These are phyloP conservation scores for Pichia ethanolica DNA, from an alignment of 805 yeast species.

Conservation along the genomic window DNA sequence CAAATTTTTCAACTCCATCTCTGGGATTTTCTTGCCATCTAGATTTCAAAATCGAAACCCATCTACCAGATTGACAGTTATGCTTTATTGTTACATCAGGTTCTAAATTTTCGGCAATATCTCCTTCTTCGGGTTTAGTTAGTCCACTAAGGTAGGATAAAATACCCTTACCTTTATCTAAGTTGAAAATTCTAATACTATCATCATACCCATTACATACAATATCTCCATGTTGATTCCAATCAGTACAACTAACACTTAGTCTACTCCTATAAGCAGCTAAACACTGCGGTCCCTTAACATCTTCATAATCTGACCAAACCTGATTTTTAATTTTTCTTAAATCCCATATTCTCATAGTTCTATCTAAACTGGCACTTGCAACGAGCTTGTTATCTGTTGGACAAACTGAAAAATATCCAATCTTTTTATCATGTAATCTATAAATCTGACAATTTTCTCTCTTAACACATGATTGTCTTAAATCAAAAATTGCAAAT, in stretches of 20 bases:
- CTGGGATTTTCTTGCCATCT: constrained; percentile 72
- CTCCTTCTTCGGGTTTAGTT: constrained; percentile 17
- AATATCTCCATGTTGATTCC: constrained; percentile 60
- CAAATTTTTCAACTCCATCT: constrained; percentile 74
- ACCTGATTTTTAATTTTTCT: constrained; percentile 41
- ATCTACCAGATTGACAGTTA: constrained; percentile 93
- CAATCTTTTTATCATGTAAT: constrained; percentile 85
- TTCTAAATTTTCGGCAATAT: constrained; percentile 35
- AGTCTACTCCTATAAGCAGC: constrained; percentile 68
- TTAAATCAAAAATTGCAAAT: constrained; percentile 64
- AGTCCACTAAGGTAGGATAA: constrained; percentile 13
- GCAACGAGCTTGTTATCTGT: constrained; percentile 56
- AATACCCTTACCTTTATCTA: constrained; percentile 27
- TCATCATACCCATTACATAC: constrained; percentile 95
- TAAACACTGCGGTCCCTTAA: constrained; percentile 40
- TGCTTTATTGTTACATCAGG: constrained; percentile 67
- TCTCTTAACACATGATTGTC: constrained; percentile 30
- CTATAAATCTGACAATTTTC: constrained; percentile 36
- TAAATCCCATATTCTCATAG: constrained; percentile 81
- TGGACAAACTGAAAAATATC: constrained; percentile 81
- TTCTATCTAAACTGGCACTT: constrained; percentile 83
- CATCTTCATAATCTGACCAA: constrained; percentile 53
- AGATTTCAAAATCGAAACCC: constrained; percentile 90
- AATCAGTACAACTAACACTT: constrained; percentile 79
- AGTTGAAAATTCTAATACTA: constrained; percentile 64